Base-by-base conservation (phyloP, 441 rosid genomes). In the Euphorbia schlechtendalii region DNA sequence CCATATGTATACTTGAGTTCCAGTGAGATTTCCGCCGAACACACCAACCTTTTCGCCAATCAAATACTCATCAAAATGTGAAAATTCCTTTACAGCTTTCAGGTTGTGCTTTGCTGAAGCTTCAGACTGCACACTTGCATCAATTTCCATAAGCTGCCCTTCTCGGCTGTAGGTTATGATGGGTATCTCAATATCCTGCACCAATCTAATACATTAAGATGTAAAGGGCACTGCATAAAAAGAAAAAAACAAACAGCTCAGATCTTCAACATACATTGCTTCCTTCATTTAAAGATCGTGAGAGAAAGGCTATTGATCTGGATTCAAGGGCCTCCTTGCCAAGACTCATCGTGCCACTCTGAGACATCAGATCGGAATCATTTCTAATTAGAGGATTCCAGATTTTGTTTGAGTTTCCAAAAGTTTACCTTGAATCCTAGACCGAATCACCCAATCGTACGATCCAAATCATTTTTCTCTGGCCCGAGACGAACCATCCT, bases 281-380 rank as follows among this genome's bases (percentile, higher is more conserved):
- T 53, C 78, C 76, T 71, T 77, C 78, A 61, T 77, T 77, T 59
- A 77, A 65, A 30, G 81, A 71, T 34, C 71, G 78, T 17, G 78
- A 77, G 51, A 77, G 76, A 60, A 77, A 77, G 43, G 78, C 81
- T 68, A 74, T 66, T 13, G 78, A 74, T 71, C 74, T 74, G 66
- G 78, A 74, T 52, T 71, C 76, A 53, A 77, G 69, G 56, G 76
- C 76, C 68, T 71, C 78, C 71, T 41, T 66, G 48, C 81, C 78
- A 30, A 77, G 76, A 65, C 76, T 74, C 81, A 74, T 77, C 56
- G 78, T 73, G 20, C 81, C 81, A 34, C 74, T 77, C 76, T 71
- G 65, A 64, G 28, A 70, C 70, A 57, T 21, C 52, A 21, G 56
- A n/a, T n/a, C n/a, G n/a, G n/a, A n/a, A n/a, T n/a, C n/a, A n/a